A percentile compares a stretch with the other conserved stretches of the same genome.
Conservation (phyloP, 768 basidiomycete species). For the Leccinum olivaceopallidum region DNA sequence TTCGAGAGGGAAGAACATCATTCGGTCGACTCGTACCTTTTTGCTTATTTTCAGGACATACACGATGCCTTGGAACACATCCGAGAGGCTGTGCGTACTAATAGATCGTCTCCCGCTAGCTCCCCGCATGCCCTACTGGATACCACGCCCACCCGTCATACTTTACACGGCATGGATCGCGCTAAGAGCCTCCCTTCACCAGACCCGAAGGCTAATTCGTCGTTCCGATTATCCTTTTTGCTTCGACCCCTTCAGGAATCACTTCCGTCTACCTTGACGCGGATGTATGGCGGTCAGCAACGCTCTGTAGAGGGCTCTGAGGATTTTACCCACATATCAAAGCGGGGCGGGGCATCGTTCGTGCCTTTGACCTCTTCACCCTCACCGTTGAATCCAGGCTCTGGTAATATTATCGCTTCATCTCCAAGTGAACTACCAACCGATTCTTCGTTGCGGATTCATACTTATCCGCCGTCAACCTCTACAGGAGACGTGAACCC, state of each 20-base stretch:
- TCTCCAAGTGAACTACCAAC: constrained; percentile 12
- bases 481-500: constrained; percentile 48
- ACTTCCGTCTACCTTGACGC: constrained; percentile 38
- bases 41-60: constrained; percentile 90
- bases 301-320: constrained; percentile 44
- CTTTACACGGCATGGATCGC: constrained; percentile 39
- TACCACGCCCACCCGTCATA: constrained; percentile 50
- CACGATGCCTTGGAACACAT: constrained; percentile 78
- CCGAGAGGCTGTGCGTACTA: constrained; percentile 66
- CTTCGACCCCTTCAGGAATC: constrained; percentile 69
- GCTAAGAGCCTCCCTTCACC: constrained; percentile 38
- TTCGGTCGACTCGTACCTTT: constrained; percentile 86
- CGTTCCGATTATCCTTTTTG: constrained; percentile 65
- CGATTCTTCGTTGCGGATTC: constrained; percentile 42
- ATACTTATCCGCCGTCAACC: constrained; percentile 82
- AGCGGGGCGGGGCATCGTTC: constrained; percentile 54
- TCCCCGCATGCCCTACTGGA: constrained; percentile 47
- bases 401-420: constrained; percentile 6
- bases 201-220: constrained; percentile 38
- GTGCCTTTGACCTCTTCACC: constrained; percentile 56
- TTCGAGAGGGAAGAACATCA: constrained; percentile 77
- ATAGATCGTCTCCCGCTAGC: constrained; percentile 37
- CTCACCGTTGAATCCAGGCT: constrained; percentile 19
- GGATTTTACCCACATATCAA: constrained; percentile 73
- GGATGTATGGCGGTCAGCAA: constrained; percentile 34